Base-by-base conservation (phyloP, 2,329 filamentous ascomycete species). In the Ambrosiella cleistominuta region DNA sequence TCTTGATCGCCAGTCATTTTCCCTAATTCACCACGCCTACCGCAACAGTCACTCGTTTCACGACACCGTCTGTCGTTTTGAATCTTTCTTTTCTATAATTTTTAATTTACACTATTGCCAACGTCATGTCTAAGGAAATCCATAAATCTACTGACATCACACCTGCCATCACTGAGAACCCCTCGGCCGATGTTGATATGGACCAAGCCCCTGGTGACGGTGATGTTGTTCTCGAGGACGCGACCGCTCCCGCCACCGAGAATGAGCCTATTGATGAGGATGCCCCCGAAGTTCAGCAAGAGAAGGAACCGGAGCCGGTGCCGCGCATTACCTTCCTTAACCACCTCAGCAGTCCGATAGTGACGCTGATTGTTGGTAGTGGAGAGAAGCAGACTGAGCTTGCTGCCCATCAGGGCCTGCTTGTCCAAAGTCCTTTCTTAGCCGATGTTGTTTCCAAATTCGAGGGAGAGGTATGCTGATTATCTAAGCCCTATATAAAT, bases 351-450 rank as follows among this genome's bases (percentile, higher is more conserved):
- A 88, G 83, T 62, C 84, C 86, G 0, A 74, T 88, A 9, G 79
- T 89, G 38, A 80, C 81, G 13, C 70, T 89, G 36, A 66, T 81
- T n/a, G 74, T 88, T 17, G 84, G 85, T 11, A 70, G 71, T 53
- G 81, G 75, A 58, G 79, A 81, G 3, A 68, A 71, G 1, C 75
- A 79, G 64, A 81, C 80, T 8, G 74, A 81, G 38, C 76, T 96
- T 60, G 83, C 81, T 27, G 88, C 88, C 6, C 90, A 96, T 69
- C 85, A 95, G 70, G 82, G 75, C 2, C 76, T 96, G 35, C 75
- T 97, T 40, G 66, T 72, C 9, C 78, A 83, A 67, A 91, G 87
- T 49, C 86, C 88, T 0, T 89, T 78, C 69, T 88, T 96, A 66
- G 74, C 75, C 9, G 77, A 81, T 19, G 74, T 78, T 6, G 81